These are phyloP conservation scores for Biancaea sappan DNA, from an alignment of 306 rosid species.

Conservation along the genomic window DNA sequence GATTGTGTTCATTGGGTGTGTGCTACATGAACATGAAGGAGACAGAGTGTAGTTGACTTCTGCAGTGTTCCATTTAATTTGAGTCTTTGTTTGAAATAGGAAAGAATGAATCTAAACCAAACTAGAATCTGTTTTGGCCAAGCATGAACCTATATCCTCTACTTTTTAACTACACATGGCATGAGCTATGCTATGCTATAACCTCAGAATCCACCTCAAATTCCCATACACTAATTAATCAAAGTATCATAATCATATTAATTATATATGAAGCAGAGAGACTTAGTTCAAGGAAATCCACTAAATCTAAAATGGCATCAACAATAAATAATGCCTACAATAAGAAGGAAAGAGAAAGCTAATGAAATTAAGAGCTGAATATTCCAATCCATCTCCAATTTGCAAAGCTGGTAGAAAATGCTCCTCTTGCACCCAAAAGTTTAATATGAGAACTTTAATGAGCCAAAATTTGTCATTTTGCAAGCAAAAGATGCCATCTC, in stretches of 20 bases:
- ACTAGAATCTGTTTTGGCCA: not conserved
- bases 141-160: constrained; percentile 14
- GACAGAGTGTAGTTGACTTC: no score
- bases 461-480: not conserved
- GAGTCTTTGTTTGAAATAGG: not conserved
- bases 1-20: no score
- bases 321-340: constrained; percentile 18
- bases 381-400: constrained; percentile 9
- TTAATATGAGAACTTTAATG: not conserved
- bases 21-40: no score
- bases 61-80: no score
- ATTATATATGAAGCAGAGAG: constrained; percentile 20
- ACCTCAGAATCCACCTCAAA: constrained; percentile 1
- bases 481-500: constrained; percentile 11
- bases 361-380: constrained; percentile 12
- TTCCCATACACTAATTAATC: not conserved
- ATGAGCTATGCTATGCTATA: constrained; percentile 25
- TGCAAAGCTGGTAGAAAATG: constrained; percentile 23
- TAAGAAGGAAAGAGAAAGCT: constrained; percentile 12
- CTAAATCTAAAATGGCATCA: constrained; percentile 12
- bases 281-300: constrained; percentile 19
- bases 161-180: constrained; percentile 4
- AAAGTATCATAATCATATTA: no score
- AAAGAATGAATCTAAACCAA: not conserved
- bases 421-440: constrained; percentile 43